These are phyloP conservation scores for Escovopsis weberi DNA, from an alignment of 2,329 filamentous ascomycete species.

Conservation along the genomic window DNA sequence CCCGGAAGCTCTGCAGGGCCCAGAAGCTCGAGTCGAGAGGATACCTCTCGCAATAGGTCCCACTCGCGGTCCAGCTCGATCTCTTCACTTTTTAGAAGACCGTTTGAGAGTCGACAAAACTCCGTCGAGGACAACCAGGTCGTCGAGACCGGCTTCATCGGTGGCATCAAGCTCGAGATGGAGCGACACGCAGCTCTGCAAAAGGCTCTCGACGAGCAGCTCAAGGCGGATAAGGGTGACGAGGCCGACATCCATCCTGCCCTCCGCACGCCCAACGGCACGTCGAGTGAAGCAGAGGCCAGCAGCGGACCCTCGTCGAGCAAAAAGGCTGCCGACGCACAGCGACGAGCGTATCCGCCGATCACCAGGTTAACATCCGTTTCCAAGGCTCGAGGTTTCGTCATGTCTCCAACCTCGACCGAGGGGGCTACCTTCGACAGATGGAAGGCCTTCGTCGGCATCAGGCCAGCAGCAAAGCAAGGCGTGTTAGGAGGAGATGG, in stretches of 20 bases:
- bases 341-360: slow-evolving; percentile 20
- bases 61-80: slow-evolving; percentile 23
- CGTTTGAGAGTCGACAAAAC: slow-evolving; percentile 20
- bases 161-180: slow-evolving; percentile 26
- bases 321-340: slow-evolving; percentile 11
- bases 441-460: slow-evolving; percentile 16
- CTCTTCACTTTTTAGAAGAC: slow-evolving; percentile 19
- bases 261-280: slow-evolving; percentile 12
- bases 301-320: slow-evolving; percentile 11
- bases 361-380: slow-evolving; percentile 19
- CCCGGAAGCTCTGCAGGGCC: slow-evolving; percentile 2
- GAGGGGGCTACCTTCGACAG: slow-evolving; percentile 19
- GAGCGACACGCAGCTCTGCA: slow-evolving; percentile 21
- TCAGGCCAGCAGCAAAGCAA: slow-evolving; percentile 7
- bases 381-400: slow-evolving; percentile 14
- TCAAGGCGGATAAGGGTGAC: slow-evolving; percentile 8
- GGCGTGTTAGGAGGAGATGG: slow-evolving; percentile 2
- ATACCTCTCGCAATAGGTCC: slow-evolving; percentile 6
- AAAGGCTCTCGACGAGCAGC: slow-evolving; percentile 12
- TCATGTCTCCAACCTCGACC: slow-evolving; percentile 14
- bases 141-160: slow-evolving; percentile 23
- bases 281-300: slow-evolving; percentile 10
- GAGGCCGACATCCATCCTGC: slow-evolving; percentile 20
- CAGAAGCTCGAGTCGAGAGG: too few species aligned
- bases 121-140: slow-evolving; percentile 15